These are phyloP conservation scores for Thelonectria rubi DNA, from an alignment of 2,329 filamentous ascomycete genomes.

Conservation along the genomic window DNA sequence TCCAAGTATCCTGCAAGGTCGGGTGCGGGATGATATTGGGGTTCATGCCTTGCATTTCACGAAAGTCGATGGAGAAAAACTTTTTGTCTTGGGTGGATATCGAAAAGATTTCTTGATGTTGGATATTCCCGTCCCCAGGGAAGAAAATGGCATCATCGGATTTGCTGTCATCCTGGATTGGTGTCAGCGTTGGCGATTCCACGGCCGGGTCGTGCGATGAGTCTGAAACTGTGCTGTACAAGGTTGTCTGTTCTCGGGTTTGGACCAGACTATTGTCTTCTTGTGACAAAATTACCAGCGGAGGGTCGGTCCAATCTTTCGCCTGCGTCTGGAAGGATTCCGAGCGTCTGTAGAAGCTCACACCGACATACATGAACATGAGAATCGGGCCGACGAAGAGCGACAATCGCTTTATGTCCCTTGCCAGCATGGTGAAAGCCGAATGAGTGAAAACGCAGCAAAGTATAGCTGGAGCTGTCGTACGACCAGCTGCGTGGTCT, in stretches of 20 bases:
- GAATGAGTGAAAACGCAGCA: neutral
- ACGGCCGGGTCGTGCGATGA: neutral
- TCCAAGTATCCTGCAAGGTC: slow-evolving; percentile 55
- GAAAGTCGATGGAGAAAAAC: slow-evolving; percentile 62
- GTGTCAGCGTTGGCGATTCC: neutral
- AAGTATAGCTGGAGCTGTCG: too few relatives aligned
- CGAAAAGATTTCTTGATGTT: slow-evolving; percentile 56
- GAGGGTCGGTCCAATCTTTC: slow-evolving; percentile 19
- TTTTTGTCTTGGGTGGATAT: slow-evolving; percentile 54
- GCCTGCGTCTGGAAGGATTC: slow-evolving; percentile 6
- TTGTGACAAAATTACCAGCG: too few relatives aligned
- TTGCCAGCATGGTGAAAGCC: slow-evolving; percentile 44
- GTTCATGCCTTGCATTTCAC: slow-evolving; percentile 54
- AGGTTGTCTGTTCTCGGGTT: too few relatives aligned
- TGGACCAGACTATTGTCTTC: too few relatives aligned
- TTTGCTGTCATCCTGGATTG: neutral
- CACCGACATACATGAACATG: slow-evolving; percentile 42
- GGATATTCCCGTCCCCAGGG: slow-evolving; percentile 4
- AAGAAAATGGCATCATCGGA: neutral
- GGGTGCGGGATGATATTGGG: slow-evolving; percentile 68
- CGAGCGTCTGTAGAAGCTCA: slow-evolving; percentile 33
- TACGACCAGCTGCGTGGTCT: too few relatives aligned
- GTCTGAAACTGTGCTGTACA: too few relatives aligned
- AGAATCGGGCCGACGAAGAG: slow-evolving; percentile 44
- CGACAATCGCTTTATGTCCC: slow-evolving; percentile 45